Conservation (phyloP, 805 yeast species). For the Candida ovalis region DNA sequence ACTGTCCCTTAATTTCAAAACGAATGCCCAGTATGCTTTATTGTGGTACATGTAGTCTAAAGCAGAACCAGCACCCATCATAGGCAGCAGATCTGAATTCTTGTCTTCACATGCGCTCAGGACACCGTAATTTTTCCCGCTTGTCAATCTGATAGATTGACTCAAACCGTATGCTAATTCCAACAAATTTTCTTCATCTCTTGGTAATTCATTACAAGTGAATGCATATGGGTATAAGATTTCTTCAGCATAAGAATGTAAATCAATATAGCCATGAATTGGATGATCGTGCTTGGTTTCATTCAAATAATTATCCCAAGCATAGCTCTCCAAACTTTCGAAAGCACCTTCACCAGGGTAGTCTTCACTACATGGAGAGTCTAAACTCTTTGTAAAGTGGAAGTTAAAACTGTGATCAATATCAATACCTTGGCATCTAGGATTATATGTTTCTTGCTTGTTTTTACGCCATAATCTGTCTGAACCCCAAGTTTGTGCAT, state of each 20-base stretch:
- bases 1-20: slow-evolving; percentile 73
- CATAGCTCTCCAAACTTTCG: slow-evolving; percentile 57
- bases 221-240: slow-evolving; percentile 79
- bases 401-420: slow-evolving; percentile 80
- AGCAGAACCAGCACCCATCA: slow-evolving; percentile 74
- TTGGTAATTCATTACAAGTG: slow-evolving; percentile 67
- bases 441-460: slow-evolving; percentile 66
- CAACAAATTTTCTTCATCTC: slow-evolving; percentile 76
- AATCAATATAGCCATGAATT: slow-evolving; percentile 73
- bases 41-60: slow-evolving; percentile 82
- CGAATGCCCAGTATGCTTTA: slow-evolving; percentile 81
- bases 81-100: slow-evolving; percentile 69
- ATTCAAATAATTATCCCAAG: slow-evolving; percentile 46
- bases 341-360: slow-evolving; percentile 74
- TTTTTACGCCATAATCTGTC: slow-evolving; percentile 90
- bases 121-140: slow-evolving; percentile 66
- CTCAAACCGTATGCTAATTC: slow-evolving; percentile 80
- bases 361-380: slow-evolving; percentile 77
- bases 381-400: slow-evolving; percentile 61
- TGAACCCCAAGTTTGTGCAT: slow-evolving; percentile 71
- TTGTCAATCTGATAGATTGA: slow-evolving; percentile 60
- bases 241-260: slow-evolving; percentile 84
- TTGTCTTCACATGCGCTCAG: slow-evolving; percentile 76
- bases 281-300: slow-evolving; percentile 50
- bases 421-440: slow-evolving; percentile 77